These are phyloP conservation scores for Russula sp. DNA, from an alignment of 768 basidiomycete species.

Conservation along the genomic window DNA sequence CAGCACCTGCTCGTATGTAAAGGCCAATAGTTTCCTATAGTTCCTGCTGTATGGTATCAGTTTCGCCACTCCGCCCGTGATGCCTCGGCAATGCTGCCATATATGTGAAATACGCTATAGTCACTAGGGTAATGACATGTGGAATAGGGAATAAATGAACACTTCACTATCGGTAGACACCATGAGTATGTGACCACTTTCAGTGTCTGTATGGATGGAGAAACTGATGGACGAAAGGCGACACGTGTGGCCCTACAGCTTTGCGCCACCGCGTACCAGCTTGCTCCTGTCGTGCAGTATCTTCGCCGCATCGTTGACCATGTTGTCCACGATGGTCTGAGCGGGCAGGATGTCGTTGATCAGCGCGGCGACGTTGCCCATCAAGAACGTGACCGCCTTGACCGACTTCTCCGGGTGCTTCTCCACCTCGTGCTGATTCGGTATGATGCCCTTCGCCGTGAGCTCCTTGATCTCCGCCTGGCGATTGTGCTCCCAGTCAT, in stretches of 20 bases:
- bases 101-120: not conserved
- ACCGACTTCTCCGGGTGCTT: constrained; percentile 76
- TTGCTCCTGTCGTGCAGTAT: constrained; percentile 38
- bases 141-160: not conserved
- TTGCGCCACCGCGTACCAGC: constrained; percentile 36
- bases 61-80: not conserved
- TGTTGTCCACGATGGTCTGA: constrained; percentile 72
- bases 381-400: constrained; percentile 63
- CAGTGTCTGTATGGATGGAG: not conserved
- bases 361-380: constrained; percentile 73
- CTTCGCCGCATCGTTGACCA: constrained; percentile 55
- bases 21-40: no score
- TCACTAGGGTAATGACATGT: not conserved
- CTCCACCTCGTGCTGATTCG: constrained; percentile 61
- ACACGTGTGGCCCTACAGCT: not conserved
- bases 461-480: constrained; percentile 77
- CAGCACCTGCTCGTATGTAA: no score
- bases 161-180: not conserved
- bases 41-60: no score
- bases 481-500: constrained; percentile 77
- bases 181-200: not conserved
- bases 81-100: not conserved
- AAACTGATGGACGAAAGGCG: not conserved
- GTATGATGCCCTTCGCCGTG: constrained; percentile 77
- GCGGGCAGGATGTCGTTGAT: constrained; percentile 76